phyloP scores from a whole-genome alignment of 2,329 filamentous ascomycete species.

The Pleurostoma richardsiae region DNA sequence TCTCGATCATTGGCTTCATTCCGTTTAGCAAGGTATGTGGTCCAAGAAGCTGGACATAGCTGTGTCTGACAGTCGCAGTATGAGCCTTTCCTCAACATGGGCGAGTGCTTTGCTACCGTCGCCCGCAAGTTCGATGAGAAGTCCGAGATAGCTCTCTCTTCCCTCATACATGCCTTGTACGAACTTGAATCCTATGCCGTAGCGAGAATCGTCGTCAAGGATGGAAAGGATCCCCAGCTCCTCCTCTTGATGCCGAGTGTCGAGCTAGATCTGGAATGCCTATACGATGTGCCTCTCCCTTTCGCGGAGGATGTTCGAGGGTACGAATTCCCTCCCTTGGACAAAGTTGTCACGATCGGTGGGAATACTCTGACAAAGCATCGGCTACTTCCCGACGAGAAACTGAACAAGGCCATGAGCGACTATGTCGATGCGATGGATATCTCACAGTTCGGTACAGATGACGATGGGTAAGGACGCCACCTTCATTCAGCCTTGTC shows the following conservation, averaged over 20 bases:
- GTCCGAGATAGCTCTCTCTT: slow-evolving; percentile 79
- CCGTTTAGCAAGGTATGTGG: slow-evolving; percentile 58
- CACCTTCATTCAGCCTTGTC: neutral
- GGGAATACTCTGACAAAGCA: slow-evolving; percentile 78
- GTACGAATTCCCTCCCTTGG: slow-evolving; percentile 89
- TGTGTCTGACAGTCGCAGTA: slow-evolving; percentile 44
- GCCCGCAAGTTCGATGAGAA: slow-evolving; percentile 75
- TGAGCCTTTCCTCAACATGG: slow-evolving; percentile 80
- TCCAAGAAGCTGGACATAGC: neutral
- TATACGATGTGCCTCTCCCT: slow-evolving; percentile 85
- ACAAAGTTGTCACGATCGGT: slow-evolving; percentile 81
- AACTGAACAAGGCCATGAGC: slow-evolving; percentile 76
- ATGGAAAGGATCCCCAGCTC: slow-evolving; percentile 71
- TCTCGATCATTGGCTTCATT: slow-evolving; percentile 86
- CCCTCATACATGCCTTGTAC: slow-evolving; percentile 79
- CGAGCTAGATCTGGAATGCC: slow-evolving; percentile 73
- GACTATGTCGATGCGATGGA: slow-evolving; percentile 94
- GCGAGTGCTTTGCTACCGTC: slow-evolving; percentile 72
- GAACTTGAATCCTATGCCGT: slow-evolving; percentile 84
- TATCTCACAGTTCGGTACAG: slow-evolving; percentile 62
- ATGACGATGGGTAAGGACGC: slow-evolving; percentile 65
- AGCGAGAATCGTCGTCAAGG: slow-evolving; percentile 79
- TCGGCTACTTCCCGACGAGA: slow-evolving; percentile 71
- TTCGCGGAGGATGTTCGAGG: slow-evolving; percentile 87
- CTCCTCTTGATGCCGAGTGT: slow-evolving; percentile 77